Percentiles rank a stretch among this genome's conserved stretches.
These are phyloP conservation scores for Populus simonii DNA, from an alignment of 345 rosid species.

Conservation along the genomic window DNA sequence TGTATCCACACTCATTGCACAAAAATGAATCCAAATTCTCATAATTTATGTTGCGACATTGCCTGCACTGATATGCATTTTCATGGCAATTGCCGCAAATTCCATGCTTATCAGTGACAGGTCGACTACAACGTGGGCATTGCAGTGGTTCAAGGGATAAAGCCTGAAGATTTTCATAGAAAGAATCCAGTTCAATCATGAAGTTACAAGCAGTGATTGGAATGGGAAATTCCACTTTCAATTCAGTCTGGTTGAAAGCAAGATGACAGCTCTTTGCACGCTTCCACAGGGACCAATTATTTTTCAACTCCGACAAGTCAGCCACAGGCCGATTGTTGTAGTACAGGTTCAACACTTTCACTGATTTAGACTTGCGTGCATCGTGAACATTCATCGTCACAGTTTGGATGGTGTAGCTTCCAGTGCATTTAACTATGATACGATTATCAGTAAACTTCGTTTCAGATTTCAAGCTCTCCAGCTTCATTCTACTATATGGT, in stretches of 20 bases:
- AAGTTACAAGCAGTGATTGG: conserved; percentile 99
- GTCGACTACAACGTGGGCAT: conserved; percentile 97
- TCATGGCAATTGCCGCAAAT: conserved; percentile 97
- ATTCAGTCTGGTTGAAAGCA: conserved; percentile 92
- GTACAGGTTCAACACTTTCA: conserved; percentile 89
- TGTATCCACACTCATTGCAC: conserved; percentile 97
- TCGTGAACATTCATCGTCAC: conserved; percentile 99
- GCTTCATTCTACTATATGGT: conserved; percentile 95
- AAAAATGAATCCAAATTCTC: conserved; percentile 96
- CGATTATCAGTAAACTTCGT: conserved; percentile 97
- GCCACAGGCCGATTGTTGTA: conserved; percentile 96
- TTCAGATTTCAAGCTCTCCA: conserved; percentile 95
- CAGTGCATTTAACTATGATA: conserved; percentile 94
- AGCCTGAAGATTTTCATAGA: conserved; percentile 99
- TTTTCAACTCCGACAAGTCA: conserved; percentile 93
- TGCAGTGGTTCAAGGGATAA: conserved; percentile 94
- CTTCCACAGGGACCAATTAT: conserved; percentile 96
- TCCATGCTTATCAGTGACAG: conserved; percentile 96
- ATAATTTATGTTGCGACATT: conserved; percentile 96
- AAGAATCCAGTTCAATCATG: conserved; percentile 99
- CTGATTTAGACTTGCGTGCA: conserved; percentile 96
- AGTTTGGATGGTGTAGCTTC: conserved; percentile 95
- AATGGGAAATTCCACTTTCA: conserved; percentile 95
- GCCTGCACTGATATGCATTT: conserved; percentile 99
- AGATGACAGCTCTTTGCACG: conserved; percentile 99